These are phyloP conservation scores for Fusarium sp. DNA, from an alignment of 2,329 filamentous ascomycete genomes.

Conservation along the genomic window DNA sequence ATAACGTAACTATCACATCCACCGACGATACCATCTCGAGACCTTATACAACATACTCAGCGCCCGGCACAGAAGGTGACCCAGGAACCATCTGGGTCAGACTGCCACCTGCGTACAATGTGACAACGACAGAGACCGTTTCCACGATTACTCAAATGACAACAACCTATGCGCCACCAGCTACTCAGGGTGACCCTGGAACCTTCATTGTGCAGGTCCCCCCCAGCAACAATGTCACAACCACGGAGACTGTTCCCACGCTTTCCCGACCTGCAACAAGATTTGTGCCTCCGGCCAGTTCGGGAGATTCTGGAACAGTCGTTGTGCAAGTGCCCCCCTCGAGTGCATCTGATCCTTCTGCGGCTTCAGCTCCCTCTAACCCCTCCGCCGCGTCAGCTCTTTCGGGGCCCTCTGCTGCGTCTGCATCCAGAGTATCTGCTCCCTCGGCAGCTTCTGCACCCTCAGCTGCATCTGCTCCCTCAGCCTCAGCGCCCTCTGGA, in stretches of 20 bases:
- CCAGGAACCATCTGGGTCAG: conserved; percentile 21
- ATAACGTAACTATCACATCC: conserved; percentile 11
- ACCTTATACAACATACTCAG: conserved; percentile 7
- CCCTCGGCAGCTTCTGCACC: no score
- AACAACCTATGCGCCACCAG: conserved; percentile 19
- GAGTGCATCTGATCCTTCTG: no score
- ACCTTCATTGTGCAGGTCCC: conserved; percentile 17
- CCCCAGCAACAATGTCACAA: conserved; percentile 3
- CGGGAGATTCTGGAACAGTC: conserved; percentile 26
- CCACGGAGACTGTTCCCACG: conserved; percentile 3
- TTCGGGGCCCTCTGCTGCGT: no score
- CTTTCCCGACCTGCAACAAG: conserved; percentile 16
- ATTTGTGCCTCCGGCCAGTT: background rate
- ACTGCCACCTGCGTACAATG: conserved; percentile 12
- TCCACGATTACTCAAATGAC: conserved; percentile 7
- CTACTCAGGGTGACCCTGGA: conserved; percentile 11
- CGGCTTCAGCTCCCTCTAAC: no score
- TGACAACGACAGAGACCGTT: conserved; percentile 7
- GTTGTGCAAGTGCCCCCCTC: conserved; percentile 14
- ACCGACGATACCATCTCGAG: background rate
- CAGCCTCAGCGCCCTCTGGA: no score
- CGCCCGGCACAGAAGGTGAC: conserved; percentile 8
- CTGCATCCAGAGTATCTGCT: no score
- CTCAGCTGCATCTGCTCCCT: no score
- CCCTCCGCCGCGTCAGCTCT: no score